Evolutionary conservation across 768 basidiomycete species (phyloP).

Genomic region (Lepiota subincarnata): DNA sequence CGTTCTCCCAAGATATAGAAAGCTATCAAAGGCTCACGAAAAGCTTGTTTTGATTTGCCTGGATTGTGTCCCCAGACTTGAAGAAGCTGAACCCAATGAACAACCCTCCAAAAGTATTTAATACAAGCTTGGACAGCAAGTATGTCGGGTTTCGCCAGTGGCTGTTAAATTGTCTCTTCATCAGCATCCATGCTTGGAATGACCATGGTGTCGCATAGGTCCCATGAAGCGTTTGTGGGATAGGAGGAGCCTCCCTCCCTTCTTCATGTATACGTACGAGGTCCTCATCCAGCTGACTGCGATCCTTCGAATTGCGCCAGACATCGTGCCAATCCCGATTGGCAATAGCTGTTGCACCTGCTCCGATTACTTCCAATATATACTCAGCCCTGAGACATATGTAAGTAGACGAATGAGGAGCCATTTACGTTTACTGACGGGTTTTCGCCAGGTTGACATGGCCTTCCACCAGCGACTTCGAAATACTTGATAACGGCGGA

Average conservation of each 20-base stretch:
- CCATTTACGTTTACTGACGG: conserved; percentile 43
- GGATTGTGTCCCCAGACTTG: conserved; percentile 47
- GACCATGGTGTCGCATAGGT: conserved; percentile 53
- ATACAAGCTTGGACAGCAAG: conserved; percentile 50
- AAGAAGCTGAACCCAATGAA: conserved; percentile 66
- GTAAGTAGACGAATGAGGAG: conserved; percentile 12
- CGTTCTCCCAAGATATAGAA: not conserved
- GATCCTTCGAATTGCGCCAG: conserved; percentile 40
- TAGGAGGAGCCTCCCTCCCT: conserved; percentile 40
- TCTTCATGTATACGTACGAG: conserved; percentile 48
- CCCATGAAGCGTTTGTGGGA: conserved; percentile 32
- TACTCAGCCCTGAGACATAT: conserved; percentile 49
- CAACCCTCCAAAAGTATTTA: conserved; percentile 52
- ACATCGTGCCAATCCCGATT: conserved; percentile 52
- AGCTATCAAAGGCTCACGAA: conserved; percentile 42
- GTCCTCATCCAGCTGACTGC: conserved; percentile 26
- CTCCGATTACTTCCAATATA: conserved; percentile 70
- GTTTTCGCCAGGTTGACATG: conserved; percentile 66
- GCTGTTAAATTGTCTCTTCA: conserved; percentile 38
- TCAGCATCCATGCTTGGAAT: conserved; percentile 40
- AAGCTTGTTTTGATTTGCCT: conserved; percentile 61
- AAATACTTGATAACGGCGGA: conserved; percentile 72
- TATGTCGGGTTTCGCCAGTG: conserved; percentile 64
- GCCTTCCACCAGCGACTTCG: conserved; percentile 58
- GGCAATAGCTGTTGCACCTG: conserved; percentile 57